phyloP scores from a whole-genome alignment of 768 basidiomycete species.

The Pleurotus platypus region DNA sequence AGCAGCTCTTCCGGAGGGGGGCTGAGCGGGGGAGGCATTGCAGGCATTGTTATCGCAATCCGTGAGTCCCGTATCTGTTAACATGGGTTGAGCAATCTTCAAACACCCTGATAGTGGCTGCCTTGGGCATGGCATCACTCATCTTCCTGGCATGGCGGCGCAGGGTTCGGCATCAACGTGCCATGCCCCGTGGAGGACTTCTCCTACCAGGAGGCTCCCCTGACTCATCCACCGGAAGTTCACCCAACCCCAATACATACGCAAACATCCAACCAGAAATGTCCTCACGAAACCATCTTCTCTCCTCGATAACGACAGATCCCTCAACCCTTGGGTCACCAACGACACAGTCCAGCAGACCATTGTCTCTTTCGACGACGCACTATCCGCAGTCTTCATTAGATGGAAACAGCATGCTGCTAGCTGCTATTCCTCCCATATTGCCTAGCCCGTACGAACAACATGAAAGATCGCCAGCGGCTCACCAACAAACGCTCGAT shows the following conservation, averaged over 20 bases:
- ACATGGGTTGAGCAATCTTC: background rate
- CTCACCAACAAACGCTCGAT: too few relatives aligned
- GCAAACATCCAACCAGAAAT: background rate
- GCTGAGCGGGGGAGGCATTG: conserved; percentile 16
- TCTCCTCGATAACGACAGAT: conserved; percentile 5
- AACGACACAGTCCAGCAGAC: background rate
- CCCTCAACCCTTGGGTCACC: background rate
- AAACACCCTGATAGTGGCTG: conserved; percentile 5
- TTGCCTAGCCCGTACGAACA: conserved; percentile 4
- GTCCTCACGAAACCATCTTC: conserved; percentile 2
- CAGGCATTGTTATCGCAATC: conserved; percentile 15
- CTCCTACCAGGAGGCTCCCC: background rate
- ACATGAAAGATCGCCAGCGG: background rate
- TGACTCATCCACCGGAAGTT: background rate
- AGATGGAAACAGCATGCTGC: background rate
- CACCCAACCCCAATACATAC: background rate
- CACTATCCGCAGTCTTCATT: conserved; percentile 3
- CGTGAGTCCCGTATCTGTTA: conserved; percentile 9
- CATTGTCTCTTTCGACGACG: background rate
- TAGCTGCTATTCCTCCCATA: background rate
- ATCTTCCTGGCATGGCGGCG: conserved; percentile 6
- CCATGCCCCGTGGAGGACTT: background rate
- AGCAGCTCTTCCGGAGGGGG: conserved; percentile 4
- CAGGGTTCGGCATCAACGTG: conserved; percentile 1
- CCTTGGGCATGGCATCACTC: background rate